Evolutionary conservation across 2,329 filamentous ascomycete species (phyloP), one percentile per base, ranked within the genome.

Genomic region (Colletotrichum neosansevieriae): DNA sequence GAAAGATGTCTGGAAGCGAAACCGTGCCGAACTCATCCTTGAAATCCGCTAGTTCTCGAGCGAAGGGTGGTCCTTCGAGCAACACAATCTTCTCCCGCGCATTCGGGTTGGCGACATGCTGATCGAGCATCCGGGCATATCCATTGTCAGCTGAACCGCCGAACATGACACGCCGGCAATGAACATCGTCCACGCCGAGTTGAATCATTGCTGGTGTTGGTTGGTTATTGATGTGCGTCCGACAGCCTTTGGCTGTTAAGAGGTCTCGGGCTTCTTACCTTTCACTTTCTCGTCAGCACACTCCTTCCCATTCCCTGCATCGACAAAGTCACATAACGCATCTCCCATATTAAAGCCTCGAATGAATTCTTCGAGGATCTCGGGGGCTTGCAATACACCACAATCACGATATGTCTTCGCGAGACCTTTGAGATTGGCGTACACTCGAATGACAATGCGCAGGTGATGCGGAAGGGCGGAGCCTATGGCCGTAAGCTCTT

Each of bases 231-330:
- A 29, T 7, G 29, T 29, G 29, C 29, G 29, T 29, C 6, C 29
- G 29, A 29, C 29, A 29, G 29, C 6, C 24, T 24, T 24, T 24
- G 6, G 6, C 6, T 9, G 29, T 29, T 24, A 34, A 15, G 0
- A 38, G 7, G 4, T 4, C 17, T 2, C 17, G 29, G 15, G 12
- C 5, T 12, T 12, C 7, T 4, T 47, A 81, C 80, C 80, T 76
- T 77, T 77, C 17, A 83, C 71, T 59, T 82, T 82, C 40, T 77
- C 75, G 71, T 82, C 81, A 2, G 79, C 74, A 53, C 80, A 82
- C 66, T 82, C 80, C 62, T 82, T 82, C 10, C 80, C 80, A 62
- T 78, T 75, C 6, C 80, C 81, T 10, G 78, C 80, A 73, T 82
- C 79, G 24, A 82, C 75, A 63, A 78, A 81, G 44, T 82, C 79